Conservation (phyloP, 305 asterid genomes). For the Ajuga reptans region DNA sequence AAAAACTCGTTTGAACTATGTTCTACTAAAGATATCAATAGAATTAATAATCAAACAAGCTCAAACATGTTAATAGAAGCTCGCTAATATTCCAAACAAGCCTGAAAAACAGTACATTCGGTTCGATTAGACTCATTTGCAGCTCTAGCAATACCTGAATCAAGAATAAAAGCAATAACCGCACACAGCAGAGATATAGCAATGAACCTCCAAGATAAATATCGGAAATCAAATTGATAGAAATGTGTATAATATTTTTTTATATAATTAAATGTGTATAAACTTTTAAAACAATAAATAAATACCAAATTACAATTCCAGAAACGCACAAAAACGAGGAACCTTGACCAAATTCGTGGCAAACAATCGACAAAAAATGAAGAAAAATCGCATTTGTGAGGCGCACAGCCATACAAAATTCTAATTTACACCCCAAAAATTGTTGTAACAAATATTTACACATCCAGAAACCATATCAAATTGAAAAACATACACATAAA, state of each 20-base stretch:
- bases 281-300: background rate
- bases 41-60: too few relatives aligned
- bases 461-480: background rate
- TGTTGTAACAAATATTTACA: background rate
- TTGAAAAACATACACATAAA: background rate
- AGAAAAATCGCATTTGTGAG: background rate
- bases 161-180: background rate
- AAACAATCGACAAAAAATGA: background rate
- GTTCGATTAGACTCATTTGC: too few relatives aligned
- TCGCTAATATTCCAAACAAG: too few relatives aligned
- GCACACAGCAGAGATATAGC: background rate
- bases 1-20: too few relatives aligned
- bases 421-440: background rate
- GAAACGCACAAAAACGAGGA: background rate
- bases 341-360: conserved; percentile 6
- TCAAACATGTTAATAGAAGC: too few relatives aligned
- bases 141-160: background rate
- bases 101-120: too few relatives aligned
- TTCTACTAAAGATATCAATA: too few relatives aligned
- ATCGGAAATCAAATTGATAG: background rate
- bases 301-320: background rate
- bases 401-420: background rate
- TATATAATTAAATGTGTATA: background rate
- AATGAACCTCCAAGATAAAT: background rate
- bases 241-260: background rate